A percentile compares a stretch with the other conserved stretches of the same genome.
Conservation (phyloP, 179 eudicot genomes). For the Gypsophila paniculata region DNA sequence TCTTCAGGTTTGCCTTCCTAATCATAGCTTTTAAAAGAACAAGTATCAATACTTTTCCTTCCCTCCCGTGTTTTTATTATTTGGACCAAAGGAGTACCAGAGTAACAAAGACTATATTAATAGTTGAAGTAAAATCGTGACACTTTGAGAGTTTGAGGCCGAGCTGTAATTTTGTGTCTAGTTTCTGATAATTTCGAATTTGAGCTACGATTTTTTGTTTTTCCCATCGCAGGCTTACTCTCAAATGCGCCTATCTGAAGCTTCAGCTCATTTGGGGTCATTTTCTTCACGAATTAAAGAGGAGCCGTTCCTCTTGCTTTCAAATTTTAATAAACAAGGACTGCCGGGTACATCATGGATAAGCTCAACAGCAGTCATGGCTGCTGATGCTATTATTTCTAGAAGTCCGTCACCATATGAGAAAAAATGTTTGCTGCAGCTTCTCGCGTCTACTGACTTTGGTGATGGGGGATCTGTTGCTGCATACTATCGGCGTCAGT, state of each 20-base stretch:
- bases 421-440: conserved; percentile 80
- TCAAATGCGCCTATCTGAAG: conserved; percentile 95
- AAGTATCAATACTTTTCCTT: neutral
- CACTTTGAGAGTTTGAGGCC: neutral
- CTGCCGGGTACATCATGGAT: conserved; percentile 57
- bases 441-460: conserved; percentile 80
- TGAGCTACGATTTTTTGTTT: conserved; percentile 7
- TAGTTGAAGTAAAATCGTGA: neutral
- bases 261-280: conserved; percentile 84
- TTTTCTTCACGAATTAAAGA: conserved; percentile 83
- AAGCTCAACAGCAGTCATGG: conserved; percentile 73
- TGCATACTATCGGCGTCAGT: conserved; percentile 54
- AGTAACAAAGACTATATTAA: neutral
- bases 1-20: conserved; percentile 68
- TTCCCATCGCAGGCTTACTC: conserved; percentile 79
- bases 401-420: conserved; percentile 93
- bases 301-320: conserved; percentile 42
- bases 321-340: conserved; percentile 42
- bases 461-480: conserved; percentile 81
- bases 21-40: conserved; percentile 6
- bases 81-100: too few species aligned
- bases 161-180: neutral
- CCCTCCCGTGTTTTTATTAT: neutral
- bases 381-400: conserved; percentile 86
- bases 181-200: conserved; percentile 7